phyloP scores from a whole-genome alignment of 305 asterid genomes.

The Fraxinus ornus region DNA sequence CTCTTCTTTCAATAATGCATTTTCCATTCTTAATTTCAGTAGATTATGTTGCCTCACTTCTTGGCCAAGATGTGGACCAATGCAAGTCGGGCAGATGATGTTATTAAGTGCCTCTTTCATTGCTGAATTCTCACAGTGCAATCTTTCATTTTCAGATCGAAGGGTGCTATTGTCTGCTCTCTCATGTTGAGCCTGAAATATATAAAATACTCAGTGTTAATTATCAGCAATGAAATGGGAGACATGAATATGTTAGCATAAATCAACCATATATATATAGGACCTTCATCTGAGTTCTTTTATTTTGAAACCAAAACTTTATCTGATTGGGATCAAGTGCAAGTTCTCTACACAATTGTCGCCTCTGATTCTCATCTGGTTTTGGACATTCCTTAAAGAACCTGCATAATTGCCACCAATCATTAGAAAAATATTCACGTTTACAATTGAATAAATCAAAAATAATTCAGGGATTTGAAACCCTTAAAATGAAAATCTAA shows the following conservation, averaged over 20 bases:
- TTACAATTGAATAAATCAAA: background rate
- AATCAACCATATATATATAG: background rate
- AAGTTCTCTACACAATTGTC: slow-evolving; percentile 49
- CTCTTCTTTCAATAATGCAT: slow-evolving; percentile 56
- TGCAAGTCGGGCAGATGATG: slow-evolving; percentile 43
- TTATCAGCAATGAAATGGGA: background rate
- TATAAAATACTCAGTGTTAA: background rate
- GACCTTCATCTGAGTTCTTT: slow-evolving; percentile 75
- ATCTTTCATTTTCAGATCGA: slow-evolving; percentile 49
- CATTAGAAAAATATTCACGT: background rate
- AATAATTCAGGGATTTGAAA: background rate
- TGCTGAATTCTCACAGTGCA: slow-evolving; percentile 58
- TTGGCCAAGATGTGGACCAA: slow-evolving; percentile 36
- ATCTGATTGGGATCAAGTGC: slow-evolving; percentile 66
- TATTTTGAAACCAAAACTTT: slow-evolving; percentile 83
- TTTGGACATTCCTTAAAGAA: slow-evolving; percentile 61
- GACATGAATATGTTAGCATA: background rate
- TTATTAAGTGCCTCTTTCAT: slow-evolving; percentile 47
- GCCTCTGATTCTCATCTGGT: slow-evolving; percentile 65
- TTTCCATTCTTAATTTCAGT: slow-evolving; percentile 48
- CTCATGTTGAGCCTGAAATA: slow-evolving; percentile 49
- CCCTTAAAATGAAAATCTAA: background rate
- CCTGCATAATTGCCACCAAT: slow-evolving; percentile 34
- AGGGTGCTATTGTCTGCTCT: slow-evolving; percentile 57
- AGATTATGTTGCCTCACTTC: slow-evolving; percentile 41